Evolutionary conservation across 805 yeast genomes (phyloP).

Genomic region (Hyphopichia homilentoma): DNA sequence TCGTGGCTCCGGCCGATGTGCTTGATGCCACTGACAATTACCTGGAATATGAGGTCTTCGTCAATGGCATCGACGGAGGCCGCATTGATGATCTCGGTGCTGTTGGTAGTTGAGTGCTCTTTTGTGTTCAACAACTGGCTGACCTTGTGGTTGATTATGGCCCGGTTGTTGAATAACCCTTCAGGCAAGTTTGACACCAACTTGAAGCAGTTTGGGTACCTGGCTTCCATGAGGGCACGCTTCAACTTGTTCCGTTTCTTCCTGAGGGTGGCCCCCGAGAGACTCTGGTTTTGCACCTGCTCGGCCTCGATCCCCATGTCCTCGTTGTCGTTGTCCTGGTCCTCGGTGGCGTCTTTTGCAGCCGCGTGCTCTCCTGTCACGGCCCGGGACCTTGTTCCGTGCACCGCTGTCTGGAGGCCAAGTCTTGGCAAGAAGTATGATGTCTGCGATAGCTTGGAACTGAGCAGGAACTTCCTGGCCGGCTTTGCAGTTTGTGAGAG

Average conservation of each 20-base stretch:
- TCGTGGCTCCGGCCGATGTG: no score
- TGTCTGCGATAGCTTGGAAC: slow-evolving; percentile 39
- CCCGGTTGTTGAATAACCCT: slow-evolving; percentile 28
- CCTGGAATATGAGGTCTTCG: slow-evolving; percentile 36
- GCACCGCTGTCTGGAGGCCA: slow-evolving; percentile 63
- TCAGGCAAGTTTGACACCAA: slow-evolving; percentile 33
- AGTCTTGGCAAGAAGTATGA: slow-evolving; percentile 53
- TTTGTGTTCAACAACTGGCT: slow-evolving; percentile 19
- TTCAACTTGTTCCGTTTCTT: slow-evolving; percentile 30
- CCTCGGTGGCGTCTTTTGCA: slow-evolving; percentile 12
- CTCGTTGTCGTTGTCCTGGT: slow-evolving; percentile 46
- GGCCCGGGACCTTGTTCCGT: slow-evolving; percentile 42
- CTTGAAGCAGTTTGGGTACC: slow-evolving; percentile 35
- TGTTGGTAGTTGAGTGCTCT: slow-evolving; percentile 20
- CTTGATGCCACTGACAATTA: slow-evolving; percentile 29
- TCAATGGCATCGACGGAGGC: slow-evolving; percentile 27
- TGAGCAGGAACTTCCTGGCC: slow-evolving; percentile 18
- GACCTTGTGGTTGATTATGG: slow-evolving; percentile 28
- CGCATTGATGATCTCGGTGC: slow-evolving; percentile 22
- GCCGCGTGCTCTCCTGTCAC: slow-evolving; percentile 9
- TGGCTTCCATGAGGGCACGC: slow-evolving; percentile 23
- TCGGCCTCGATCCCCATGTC: slow-evolving; percentile 38
- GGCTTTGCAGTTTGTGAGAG: slow-evolving; percentile 3
- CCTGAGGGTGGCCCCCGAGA: slow-evolving; percentile 29
- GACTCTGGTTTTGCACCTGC: slow-evolving; percentile 9